phyloP scores from a whole-genome alignment of 2,329 filamentous ascomycete genomes.

The Aspergillus pseudonomiae region DNA sequence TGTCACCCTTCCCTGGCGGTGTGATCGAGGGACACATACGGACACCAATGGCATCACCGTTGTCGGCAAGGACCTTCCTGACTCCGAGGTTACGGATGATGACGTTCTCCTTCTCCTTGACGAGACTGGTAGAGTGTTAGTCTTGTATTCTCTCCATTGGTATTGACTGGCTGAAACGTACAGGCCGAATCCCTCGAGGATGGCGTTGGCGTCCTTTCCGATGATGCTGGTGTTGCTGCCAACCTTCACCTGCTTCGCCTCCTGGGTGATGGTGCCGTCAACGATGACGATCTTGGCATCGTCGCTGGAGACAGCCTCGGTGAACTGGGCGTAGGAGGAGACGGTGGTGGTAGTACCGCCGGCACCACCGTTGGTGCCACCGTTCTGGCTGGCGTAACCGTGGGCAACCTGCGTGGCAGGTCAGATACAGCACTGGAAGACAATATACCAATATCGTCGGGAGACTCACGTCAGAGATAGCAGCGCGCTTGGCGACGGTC shows the following conservation, averaged over 20 bases:
- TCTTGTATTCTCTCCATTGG: not conserved
- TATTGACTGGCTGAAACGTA: slow-evolving; percentile 6
- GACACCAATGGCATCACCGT: slow-evolving; percentile 64
- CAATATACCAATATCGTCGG: not conserved
- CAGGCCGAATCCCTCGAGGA: slow-evolving; percentile 54
- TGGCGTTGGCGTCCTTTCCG: slow-evolving; percentile 54
- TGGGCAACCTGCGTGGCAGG: slow-evolving; percentile 26
- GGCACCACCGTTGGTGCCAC: slow-evolving; percentile 58
- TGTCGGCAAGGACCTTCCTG: slow-evolving; percentile 57
- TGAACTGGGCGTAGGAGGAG: slow-evolving; percentile 54
- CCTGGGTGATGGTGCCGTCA: slow-evolving; percentile 48
- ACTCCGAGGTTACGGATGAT: slow-evolving; percentile 67
- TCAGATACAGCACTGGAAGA: not conserved
- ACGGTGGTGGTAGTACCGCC: slow-evolving; percentile 61
- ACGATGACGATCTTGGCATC: slow-evolving; percentile 52
- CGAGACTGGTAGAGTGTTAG: slow-evolving; percentile 49
- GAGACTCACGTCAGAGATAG: slow-evolving; percentile 27
- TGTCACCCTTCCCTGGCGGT: not conserved
- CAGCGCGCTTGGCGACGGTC: slow-evolving; percentile 29
- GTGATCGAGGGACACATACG: slow-evolving; percentile 39
- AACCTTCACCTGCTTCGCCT: slow-evolving; percentile 48
- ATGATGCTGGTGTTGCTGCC: slow-evolving; percentile 57
- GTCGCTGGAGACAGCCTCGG: slow-evolving; percentile 52
- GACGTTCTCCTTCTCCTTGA: slow-evolving; percentile 60
- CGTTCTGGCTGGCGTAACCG: slow-evolving; percentile 54